Base-by-base conservation (phyloP, 345 rosid species). In the Citrus hindsii region DNA sequence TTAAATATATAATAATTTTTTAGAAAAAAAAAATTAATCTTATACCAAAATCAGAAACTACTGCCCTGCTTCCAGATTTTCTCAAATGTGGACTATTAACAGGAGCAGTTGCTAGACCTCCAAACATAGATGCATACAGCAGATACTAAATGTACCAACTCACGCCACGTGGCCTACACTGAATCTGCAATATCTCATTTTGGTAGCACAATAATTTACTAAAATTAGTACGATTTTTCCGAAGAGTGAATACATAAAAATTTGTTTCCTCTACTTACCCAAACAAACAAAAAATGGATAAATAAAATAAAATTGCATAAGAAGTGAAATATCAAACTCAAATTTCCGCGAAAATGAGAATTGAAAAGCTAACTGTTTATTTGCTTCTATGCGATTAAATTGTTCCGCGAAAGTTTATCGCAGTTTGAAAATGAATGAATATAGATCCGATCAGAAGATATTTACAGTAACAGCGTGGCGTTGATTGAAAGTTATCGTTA, bases 61-160 rank as follows among this genome's bases (percentile, higher is more conserved):
- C 85, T 13, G 85, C 79, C 80, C 92, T 88, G 87, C 95, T 89
- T 83, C 95, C 95, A n/a, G 97, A 82, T 89, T 90, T 91, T 89
- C 95, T 92, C 78, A 91, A 84, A 83, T 92, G 95, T 46, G 95
- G 92, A 80, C 94, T 92, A 76, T 89, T 88, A 67, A 75, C 81
- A 55, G 92, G 82, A 72, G 85, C 81, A 76, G 85, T 70, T 42
- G 74, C 90, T 48, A 85, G 86, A 67, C 91, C 90, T 46, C 92
- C 97, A 79, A 94, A 90, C 99, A 94, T 94, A 84, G 90, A 85
- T 83, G 38, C 77, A 65, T 67, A 66, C 8, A 30, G 68, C 65
- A 51, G 66, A 76, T 51, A 8, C 24, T 9, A 40, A 59, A 58
- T 6, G 32, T 62, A 19, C 46, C 69, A 25, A 18, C 2, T 40